phyloP scores from a whole-genome alignment of 192 early-diverging fungal genomes.

The Jimgerdemannia flammicorona region DNA sequence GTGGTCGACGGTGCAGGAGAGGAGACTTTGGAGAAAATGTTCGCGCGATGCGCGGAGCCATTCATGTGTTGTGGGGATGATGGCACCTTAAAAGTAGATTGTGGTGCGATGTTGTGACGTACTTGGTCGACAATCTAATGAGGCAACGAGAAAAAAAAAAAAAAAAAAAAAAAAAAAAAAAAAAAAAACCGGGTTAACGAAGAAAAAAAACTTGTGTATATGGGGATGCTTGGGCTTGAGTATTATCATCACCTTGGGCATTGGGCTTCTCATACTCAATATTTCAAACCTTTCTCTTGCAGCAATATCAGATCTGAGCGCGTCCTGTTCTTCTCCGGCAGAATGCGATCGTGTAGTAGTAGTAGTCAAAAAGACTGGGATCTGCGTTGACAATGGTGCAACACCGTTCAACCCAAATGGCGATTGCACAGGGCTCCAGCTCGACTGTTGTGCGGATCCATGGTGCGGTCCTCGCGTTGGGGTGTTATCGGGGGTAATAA shows the following conservation, averaged over 20 bases:
- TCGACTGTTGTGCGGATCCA: neutral
- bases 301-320: neutral
- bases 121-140: neutral
- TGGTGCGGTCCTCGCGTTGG: neutral
- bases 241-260: neutral
- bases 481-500: neutral
- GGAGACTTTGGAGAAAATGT: neutral
- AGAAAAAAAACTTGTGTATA: neutral
- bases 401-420: neutral
- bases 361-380: neutral
- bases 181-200: neutral
- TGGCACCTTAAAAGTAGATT: neutral
- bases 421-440: neutral
- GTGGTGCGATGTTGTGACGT: neutral
- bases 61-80: neutral
- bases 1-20: neutral
- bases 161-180: neutral
- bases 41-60: neutral
- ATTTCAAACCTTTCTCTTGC: neutral
- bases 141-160: neutral
- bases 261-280: neutral
- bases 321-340: neutral
- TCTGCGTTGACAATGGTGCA: neutral
- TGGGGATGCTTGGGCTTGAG: neutral
- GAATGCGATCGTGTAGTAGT: neutral